Evolutionary conservation across 2,329 filamentous ascomycete genomes (phyloP).

Genomic region (Neopestalotiopsis sp.): DNA sequence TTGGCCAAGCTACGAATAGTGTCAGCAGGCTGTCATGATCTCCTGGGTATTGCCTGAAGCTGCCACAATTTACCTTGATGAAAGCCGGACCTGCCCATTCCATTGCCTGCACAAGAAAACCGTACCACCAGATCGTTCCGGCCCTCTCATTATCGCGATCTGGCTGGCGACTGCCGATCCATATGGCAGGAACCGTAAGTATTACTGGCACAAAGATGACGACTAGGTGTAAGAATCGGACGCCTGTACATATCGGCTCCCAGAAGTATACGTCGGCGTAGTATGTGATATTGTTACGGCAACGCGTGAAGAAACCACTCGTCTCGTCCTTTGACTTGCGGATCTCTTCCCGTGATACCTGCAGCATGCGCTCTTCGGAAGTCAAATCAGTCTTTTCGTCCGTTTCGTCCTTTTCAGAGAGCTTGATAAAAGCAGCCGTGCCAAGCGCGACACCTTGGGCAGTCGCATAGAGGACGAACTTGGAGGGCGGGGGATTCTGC

Average conservation of each 20-base stretch:
- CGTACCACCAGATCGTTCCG: conserved; percentile 95
- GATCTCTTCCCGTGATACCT: conserved; percentile 80
- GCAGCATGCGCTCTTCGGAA: conserved; percentile 84
- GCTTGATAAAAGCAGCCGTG: conserved; percentile 61
- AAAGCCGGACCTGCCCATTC: conserved; percentile 59
- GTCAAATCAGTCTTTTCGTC: conserved; percentile 63
- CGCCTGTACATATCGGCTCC: conserved; percentile 86
- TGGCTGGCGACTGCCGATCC: conserved; percentile 71
- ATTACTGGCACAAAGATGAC: conserved; percentile 93
- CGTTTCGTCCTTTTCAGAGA: conserved; percentile 56
- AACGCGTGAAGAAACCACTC: conserved; percentile 62
- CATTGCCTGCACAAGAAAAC: conserved; percentile 27
- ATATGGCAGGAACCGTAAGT: conserved; percentile 77
- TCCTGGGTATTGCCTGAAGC: background rate
- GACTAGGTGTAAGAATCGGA: conserved; percentile 87
- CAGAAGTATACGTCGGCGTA: conserved; percentile 75
- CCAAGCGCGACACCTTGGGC: conserved; percentile 52
- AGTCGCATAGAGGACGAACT: conserved; percentile 43
- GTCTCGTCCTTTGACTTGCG: conserved; percentile 69
- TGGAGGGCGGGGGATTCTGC: conserved; percentile 26
- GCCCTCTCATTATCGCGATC: conserved; percentile 75
- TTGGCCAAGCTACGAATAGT: conserved; percentile 76
- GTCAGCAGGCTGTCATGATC: conserved; percentile 23
- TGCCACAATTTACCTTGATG: conserved; percentile 73
- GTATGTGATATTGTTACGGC: conserved; percentile 66